Evolutionary conservation across 2,329 filamentous ascomycete genomes (phyloP), one percentile per base, ranked within the genome.

Genomic region (Fusarium veterinarium): DNA sequence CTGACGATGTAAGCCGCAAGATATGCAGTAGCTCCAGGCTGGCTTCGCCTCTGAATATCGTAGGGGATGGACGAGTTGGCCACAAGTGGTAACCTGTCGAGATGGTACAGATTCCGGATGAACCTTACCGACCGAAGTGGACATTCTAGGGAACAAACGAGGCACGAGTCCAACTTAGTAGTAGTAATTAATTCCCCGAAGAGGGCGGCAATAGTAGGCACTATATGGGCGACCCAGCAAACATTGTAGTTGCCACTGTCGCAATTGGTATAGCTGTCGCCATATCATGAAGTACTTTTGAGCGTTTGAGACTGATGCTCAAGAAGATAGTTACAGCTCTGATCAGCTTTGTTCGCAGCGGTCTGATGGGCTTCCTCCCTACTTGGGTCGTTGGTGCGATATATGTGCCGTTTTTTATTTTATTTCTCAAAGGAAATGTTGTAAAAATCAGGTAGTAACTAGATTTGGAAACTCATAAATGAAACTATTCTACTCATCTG

Each of bases 31-130:
- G 44, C 25, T 30, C 9, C 25, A n/a, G 9, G 19, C 4, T 46
- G 19, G 13, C 19, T 11, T 46, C 13, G 19, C 25, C 1, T 16
- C 13, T 25, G 25, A 25, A 25, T 25, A 25, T 25, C 25, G 25
- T 25, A 25, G 25, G 25, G 25, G 25, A 25, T 25, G 25, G 9
- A 30, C 9, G 8, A 10, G 5, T 30, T 16, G 19, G 13, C 0
- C 0, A 10, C 19, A 16, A 2, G 9, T n/a, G 6, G 28, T 30
- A 3, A 2, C 28, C 3, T 16, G 6, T 2, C 14, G 9, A 30
- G 12, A 30, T 16, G 28, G 1, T 17, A 8, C 4, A n/a, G 13
- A 30, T 8, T 25, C 10, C 5, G 10, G n/a, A 25, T 17, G 41
- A 44, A 30, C 28, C 9, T 44, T 19, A 8, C n/a, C 1, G 16